Evolutionary conservation across 2,329 filamentous ascomycete species (phyloP), one percentile per base, ranked within the genome.

Genomic region (Talaromyces sp.): DNA sequence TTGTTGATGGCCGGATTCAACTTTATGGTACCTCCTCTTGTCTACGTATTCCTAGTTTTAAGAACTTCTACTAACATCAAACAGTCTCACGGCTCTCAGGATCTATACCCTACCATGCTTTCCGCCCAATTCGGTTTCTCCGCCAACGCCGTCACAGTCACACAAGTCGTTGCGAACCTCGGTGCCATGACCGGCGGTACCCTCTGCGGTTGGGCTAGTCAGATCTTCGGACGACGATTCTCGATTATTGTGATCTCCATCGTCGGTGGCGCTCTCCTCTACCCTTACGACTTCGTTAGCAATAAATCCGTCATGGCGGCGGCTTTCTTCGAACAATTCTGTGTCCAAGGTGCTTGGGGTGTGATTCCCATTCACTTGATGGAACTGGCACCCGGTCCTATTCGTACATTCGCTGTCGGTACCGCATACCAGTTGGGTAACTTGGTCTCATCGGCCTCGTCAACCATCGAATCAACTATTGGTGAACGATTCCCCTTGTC

Each of bases 1-100:
- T 81, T 96, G 22, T 82, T 96, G 45, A 96, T 96, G 91, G 89
- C 91, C 1, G 92, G 92, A 3, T 95, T 96, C 82, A 96, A 96
- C 79, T 96, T 95, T 74, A 93, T 95, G 90, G 80, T 82, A 70
- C 31, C 49, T 7, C 11, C 13, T 29, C 13, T 29, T 53, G 3
- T 40, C 17, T n/a, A 27, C 7, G 2, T 2, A 25, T 25, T 13
- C 3, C 6, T 45, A 10, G 59, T 15, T 31, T 36, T 15, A 47
- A 7, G 19, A 25, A 62, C 38, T 0, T 17, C 31, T 27, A 29
- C 67, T 70, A 58, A 73, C 59, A 3, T 29, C 6, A 58, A 61
- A 49, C 65, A 79, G 77, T 91, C 88, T 19, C 91, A 93, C 74
- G 91, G 91, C 63, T 90, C 87, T 25, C 88, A 90, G 71, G 86